Evolutionary conservation across 176 grass and related monocot genomes (phyloP).

Genomic region (barley (Hordeum vulgare)): DNA sequence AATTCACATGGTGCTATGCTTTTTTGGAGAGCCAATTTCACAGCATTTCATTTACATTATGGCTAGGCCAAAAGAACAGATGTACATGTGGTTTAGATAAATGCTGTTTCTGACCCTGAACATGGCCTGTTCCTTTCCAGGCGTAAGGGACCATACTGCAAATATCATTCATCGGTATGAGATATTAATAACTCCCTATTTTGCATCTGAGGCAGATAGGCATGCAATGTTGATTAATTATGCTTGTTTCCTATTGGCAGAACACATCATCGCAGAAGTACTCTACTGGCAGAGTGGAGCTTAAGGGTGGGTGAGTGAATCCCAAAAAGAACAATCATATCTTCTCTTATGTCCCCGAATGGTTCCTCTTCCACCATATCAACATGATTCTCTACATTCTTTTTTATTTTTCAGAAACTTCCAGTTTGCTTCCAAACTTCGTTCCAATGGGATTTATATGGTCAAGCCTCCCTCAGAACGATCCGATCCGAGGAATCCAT

Average conservation of each 20-base stretch:
- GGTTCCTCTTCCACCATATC: background rate
- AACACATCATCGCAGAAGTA: slow-evolving; percentile 67
- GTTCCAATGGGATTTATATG: slow-evolving; percentile 75
- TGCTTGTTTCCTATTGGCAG: slow-evolving; percentile 34
- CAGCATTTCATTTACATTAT: background rate
- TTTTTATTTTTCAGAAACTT: slow-evolving; percentile 52
- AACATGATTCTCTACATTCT: slow-evolving; percentile 5
- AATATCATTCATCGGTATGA: slow-evolving; percentile 83
- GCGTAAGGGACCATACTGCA: slow-evolving; percentile 63
- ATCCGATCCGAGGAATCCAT: slow-evolving; percentile 47
- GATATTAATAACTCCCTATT: background rate
- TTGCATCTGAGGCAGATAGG: slow-evolving; percentile 8
- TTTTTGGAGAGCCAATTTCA: background rate
- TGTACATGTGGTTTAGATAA: background rate
- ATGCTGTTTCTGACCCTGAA: slow-evolving; percentile 9
- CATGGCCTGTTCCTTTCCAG: slow-evolving; percentile 37
- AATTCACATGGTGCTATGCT: background rate
- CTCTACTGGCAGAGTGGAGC: slow-evolving; percentile 72
- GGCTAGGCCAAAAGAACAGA: background rate
- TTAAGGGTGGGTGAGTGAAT: slow-evolving; percentile 85
- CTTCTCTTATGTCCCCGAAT: background rate
- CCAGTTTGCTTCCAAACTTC: slow-evolving; percentile 51
- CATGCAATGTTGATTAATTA: slow-evolving; percentile 8
- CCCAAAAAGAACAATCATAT: background rate
- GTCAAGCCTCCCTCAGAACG: slow-evolving; percentile 52